These are phyloP conservation scores for Pythium phragmitis DNA, from an alignment of 352 stramenopile species.

Conservation along the genomic window DNA sequence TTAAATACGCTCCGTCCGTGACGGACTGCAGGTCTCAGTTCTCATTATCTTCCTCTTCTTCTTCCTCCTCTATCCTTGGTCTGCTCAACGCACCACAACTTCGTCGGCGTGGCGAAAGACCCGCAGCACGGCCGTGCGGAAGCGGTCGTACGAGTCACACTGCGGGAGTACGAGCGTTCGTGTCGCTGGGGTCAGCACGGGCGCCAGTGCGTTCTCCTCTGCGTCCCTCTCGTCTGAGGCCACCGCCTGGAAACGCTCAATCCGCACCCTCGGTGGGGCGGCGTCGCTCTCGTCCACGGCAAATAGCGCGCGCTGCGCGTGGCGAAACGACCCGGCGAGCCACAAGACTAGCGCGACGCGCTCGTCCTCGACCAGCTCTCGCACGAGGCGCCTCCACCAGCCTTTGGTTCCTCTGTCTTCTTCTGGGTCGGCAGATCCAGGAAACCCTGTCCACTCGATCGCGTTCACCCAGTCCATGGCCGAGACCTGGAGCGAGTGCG, in stretches of 20 bases:
- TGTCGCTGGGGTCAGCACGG: conserved; percentile 34
- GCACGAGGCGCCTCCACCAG: conserved; percentile 52
- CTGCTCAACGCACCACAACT: conserved; percentile 23
- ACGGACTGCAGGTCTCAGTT: neutral
- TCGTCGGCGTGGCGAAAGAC: conserved; percentile 40
- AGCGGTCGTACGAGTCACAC: conserved; percentile 55
- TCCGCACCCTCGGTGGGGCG: neutral
- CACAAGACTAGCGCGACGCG: conserved; percentile 56
- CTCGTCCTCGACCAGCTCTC: conserved; percentile 59
- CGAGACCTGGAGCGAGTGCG: conserved; percentile 7
- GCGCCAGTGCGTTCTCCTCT: conserved; percentile 8
- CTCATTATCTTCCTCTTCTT: neutral
- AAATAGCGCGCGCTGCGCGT: conserved; percentile 49
- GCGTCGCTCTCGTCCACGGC: conserved; percentile 8
- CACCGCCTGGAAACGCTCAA: conserved; percentile 3
- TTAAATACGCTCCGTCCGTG: conserved; percentile 13
- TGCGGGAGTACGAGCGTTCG: conserved; percentile 45
- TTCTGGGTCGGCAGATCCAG: neutral
- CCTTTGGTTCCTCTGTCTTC: conserved; percentile 1
- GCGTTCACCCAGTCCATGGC: conserved; percentile 10
- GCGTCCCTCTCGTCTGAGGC: neutral
- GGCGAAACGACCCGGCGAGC: conserved; percentile 46
- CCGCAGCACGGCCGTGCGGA: conserved; percentile 44
- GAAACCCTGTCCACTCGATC: conserved; percentile 20
- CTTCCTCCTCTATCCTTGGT: neutral